Conservation (phyloP, 163 green algal species). For the Chloromonas sp. region DNA sequence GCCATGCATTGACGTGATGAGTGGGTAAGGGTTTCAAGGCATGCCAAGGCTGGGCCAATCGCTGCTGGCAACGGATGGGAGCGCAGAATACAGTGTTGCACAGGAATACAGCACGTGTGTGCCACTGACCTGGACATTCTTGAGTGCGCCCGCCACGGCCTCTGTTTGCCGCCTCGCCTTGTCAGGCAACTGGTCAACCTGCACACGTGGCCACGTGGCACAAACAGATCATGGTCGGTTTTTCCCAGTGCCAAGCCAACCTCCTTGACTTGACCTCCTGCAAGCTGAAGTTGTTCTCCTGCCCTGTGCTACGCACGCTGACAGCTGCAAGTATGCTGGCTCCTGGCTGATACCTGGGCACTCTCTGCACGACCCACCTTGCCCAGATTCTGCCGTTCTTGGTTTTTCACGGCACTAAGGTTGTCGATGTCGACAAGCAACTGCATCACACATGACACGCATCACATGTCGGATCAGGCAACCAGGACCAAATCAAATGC, state of each 20-base stretch:
- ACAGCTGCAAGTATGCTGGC: too few relatives aligned
- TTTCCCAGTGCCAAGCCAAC: too few relatives aligned
- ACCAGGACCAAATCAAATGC: too few relatives aligned
- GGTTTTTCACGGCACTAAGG: not conserved
- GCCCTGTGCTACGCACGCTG: not conserved
- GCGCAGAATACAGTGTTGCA: too few relatives aligned
- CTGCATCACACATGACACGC: not conserved
- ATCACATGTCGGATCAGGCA: not conserved
- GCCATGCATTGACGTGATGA: too few relatives aligned
- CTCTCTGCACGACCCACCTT: not conserved
- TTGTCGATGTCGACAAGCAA: slow-evolving; percentile 2
- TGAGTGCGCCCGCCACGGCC: slow-evolving; percentile 5
- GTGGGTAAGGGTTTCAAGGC: too few relatives aligned
- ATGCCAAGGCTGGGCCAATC: too few relatives aligned
- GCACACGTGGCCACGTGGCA: not conserved
- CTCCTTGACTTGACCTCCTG: too few relatives aligned
- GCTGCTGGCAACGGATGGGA: too few relatives aligned
- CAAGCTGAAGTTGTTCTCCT: not conserved
- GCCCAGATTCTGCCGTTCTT: not conserved
- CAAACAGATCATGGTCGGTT: too few relatives aligned
- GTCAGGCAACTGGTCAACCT: slow-evolving; percentile 36
- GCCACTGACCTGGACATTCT: slow-evolving; percentile 28
- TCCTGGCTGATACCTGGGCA: too few relatives aligned
- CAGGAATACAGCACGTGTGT: not conserved
- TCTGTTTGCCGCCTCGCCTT: slow-evolving; percentile 42